These are phyloP conservation scores for Mycocentrospora acerina DNA, from an alignment of 2,329 filamentous ascomycete genomes.

Conservation along the genomic window DNA sequence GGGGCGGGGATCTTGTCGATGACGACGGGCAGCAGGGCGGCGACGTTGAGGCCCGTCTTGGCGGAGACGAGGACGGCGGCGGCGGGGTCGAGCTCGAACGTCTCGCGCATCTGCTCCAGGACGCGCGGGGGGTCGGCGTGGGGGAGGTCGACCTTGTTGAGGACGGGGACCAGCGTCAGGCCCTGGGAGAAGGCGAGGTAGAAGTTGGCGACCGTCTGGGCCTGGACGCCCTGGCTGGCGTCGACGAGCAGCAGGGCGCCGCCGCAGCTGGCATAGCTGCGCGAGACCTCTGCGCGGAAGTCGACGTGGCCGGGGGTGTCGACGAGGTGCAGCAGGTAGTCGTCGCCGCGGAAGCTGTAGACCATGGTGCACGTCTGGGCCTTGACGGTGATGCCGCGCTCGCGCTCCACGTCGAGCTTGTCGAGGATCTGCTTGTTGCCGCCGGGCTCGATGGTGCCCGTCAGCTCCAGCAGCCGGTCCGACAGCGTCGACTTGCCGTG, in stretches of 20 bases:
- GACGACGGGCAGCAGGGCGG: conserved; percentile 78
- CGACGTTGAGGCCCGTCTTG: conserved; percentile 89
- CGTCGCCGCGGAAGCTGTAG: conserved; percentile 79
- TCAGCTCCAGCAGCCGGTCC: conserved; percentile 88
- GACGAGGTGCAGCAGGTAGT: conserved; percentile 92
- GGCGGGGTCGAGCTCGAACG: conserved; percentile 82
- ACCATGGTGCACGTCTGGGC: conserved; percentile 98
- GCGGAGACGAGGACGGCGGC: conserved; percentile 80
- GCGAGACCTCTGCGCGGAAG: conserved; percentile 92
- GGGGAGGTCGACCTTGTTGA: conserved; percentile 95
- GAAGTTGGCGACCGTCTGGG: conserved; percentile 98
- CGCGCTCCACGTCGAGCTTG: conserved; percentile 93
- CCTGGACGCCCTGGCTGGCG: conserved; percentile 94
- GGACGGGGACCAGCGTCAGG: conserved; percentile 80
- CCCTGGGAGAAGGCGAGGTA: conserved; percentile 95
- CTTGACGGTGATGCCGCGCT: conserved; percentile 97
- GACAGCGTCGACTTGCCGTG: conserved; percentile 97
- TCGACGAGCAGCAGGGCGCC: conserved; percentile 88
- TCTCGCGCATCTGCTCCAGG: conserved; percentile 79
- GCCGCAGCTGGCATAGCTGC: conserved; percentile 94
- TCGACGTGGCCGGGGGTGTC: conserved; percentile 98
- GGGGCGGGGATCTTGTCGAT: conserved; percentile 84
- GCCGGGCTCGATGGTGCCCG: conserved; percentile 83
- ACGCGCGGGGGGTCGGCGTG: conserved; percentile 86
- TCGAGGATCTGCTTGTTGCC: conserved; percentile 94